Conservation (phyloP, 2,329 filamentous ascomycete species). For the Stylonectria norvegica region DNA sequence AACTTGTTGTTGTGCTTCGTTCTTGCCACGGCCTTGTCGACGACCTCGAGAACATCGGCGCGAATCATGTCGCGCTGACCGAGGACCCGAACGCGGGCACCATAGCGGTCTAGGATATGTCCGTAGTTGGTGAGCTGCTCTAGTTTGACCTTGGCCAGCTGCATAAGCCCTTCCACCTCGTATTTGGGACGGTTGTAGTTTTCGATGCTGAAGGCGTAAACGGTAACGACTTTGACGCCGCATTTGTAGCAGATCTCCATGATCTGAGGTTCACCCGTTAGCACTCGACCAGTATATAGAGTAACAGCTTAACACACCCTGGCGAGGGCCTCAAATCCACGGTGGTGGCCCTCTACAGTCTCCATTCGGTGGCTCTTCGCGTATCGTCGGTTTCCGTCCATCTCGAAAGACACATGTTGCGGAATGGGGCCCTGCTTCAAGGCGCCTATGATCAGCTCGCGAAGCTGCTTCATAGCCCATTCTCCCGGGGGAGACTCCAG, state of each 20-base stretch:
- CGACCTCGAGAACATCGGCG: conserved; percentile 81
- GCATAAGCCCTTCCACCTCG: conserved; percentile 95
- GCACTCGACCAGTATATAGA: conserved; percentile 5
- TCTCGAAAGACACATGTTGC: conserved; percentile 96
- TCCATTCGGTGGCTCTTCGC: conserved; percentile 88
- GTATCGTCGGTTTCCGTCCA: conserved; percentile 97
- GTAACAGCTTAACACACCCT: conserved; percentile 59
- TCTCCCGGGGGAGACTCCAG: conserved; percentile 86
- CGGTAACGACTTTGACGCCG: conserved; percentile 92
- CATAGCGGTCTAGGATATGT: conserved; percentile 88
- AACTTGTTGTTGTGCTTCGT: conserved; percentile 84
- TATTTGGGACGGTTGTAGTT: conserved; percentile 97
- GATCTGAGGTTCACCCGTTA: no score
- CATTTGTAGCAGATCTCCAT: conserved; percentile 98
- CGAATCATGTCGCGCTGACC: conserved; percentile 82
- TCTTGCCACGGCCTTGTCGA: conserved; percentile 80
- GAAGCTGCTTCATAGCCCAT: conserved; percentile 76
- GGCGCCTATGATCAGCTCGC: conserved; percentile 83
- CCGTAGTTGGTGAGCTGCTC: conserved; percentile 90
- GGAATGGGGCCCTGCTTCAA: conserved; percentile 88
- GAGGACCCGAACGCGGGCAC: conserved; percentile 79
- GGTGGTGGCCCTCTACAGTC: conserved; percentile 91
- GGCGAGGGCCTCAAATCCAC: conserved; percentile 92
- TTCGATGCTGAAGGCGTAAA: conserved; percentile 98
- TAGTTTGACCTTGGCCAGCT: conserved; percentile 93